These are phyloP conservation scores for Stagonosporopsis rhizophila DNA, from an alignment of 2,329 filamentous ascomycete species.

Conservation along the genomic window DNA sequence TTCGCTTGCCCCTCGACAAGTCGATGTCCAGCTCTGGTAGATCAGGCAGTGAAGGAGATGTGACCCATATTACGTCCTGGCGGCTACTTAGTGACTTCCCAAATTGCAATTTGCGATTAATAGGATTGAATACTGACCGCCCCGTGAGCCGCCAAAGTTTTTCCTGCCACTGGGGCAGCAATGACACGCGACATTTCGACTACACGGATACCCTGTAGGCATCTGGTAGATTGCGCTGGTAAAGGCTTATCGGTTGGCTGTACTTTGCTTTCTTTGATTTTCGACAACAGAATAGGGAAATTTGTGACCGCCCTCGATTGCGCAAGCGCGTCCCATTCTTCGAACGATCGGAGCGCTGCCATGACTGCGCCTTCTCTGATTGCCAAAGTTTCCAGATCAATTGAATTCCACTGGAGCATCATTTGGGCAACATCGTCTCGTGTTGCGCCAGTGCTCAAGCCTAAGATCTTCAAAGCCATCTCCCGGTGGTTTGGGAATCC, in stretches of 20 bases:
- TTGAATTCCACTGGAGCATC: constrained; percentile 51
- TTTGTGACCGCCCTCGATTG: constrained; percentile 55
- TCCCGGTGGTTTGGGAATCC: constrained; percentile 59
- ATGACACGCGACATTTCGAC: constrained; percentile 54
- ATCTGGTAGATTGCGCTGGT: constrained; percentile 31
- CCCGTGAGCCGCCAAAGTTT: constrained; percentile 54
- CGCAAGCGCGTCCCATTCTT: constrained; percentile 60
- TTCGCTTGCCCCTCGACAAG: constrained; percentile 58
- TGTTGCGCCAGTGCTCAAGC: constrained; percentile 42
- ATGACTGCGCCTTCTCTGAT: constrained; percentile 54
- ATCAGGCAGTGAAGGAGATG: constrained; percentile 54
- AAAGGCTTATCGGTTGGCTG: background rate
- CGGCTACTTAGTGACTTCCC: background rate
- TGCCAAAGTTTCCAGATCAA: constrained; percentile 59
- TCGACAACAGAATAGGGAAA: constrained; percentile 56
- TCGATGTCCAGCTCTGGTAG: constrained; percentile 51
- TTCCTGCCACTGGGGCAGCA: constrained; percentile 54
- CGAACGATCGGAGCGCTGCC: constrained; percentile 58
- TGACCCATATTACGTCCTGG: constrained; percentile 55
- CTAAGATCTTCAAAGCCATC: constrained; percentile 55
- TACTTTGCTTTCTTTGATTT: constrained; percentile 34
- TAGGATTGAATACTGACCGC: constrained; percentile 29
- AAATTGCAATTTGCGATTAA: too few relatives aligned
- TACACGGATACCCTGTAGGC: constrained; percentile 52
- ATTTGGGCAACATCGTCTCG: constrained; percentile 51